Conservation (phyloP, 495 filamentous ascomycete genomes). For the Podospora anserina region DNA sequence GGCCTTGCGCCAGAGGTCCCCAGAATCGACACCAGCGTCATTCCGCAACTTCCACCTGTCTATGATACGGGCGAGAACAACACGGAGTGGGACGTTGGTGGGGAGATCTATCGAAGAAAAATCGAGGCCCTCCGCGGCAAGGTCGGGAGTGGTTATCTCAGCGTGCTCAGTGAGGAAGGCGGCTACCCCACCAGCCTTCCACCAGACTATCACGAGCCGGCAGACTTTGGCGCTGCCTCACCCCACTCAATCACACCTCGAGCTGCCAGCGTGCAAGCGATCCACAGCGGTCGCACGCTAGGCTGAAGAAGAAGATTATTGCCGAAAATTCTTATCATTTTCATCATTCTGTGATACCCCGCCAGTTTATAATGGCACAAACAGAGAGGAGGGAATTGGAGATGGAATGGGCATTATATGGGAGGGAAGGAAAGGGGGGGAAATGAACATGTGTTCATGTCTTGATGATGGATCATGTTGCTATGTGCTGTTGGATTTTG, state of each 20-base stretch:
- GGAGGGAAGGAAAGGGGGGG: neutral
- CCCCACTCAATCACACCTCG: conserved; percentile 41
- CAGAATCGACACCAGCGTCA: conserved; percentile 45
- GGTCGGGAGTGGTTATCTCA: conserved; percentile 80
- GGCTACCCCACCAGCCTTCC: conserved; percentile 45
- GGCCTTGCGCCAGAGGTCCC: conserved; percentile 40
- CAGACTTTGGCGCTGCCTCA: conserved; percentile 42
- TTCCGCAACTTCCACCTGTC: conserved; percentile 42
- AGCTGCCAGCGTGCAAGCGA: conserved; percentile 47
- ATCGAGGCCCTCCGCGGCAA: conserved; percentile 81
- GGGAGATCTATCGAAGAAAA: conserved; percentile 78
- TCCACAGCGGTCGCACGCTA: conserved; percentile 49
- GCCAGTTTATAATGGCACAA: conserved; percentile 18
- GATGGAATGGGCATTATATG: neutral
- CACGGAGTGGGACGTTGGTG: conserved; percentile 63
- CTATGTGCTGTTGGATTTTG: neutral
- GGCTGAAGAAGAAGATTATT: conserved; percentile 27
- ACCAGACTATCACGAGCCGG: conserved; percentile 30
- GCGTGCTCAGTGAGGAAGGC: conserved; percentile 76
- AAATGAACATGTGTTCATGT: neutral
- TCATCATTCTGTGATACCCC: conserved; percentile 24
- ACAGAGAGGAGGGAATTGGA: neutral
- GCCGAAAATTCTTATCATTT: neutral
- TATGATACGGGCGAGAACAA: conserved; percentile 38
- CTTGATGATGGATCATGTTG: neutral